phyloP scores from a whole-genome alignment of 2,329 filamentous ascomycete species.

The Claviceps humidiphila region DNA sequence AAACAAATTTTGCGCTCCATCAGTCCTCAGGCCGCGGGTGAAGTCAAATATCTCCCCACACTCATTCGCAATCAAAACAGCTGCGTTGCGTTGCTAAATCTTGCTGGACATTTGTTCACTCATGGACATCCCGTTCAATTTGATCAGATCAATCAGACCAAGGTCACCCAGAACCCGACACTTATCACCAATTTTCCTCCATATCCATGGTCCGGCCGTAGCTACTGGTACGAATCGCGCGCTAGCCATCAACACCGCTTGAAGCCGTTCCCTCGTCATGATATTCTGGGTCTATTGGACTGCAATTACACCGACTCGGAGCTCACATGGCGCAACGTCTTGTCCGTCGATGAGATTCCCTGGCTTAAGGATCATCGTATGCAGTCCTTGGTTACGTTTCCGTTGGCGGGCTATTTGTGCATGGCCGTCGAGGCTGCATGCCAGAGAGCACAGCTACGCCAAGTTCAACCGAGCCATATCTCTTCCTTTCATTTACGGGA shows the following conservation, averaged over 20 bases:
- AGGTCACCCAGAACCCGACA: conserved; percentile 3
- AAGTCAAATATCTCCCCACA: conserved; percentile 29
- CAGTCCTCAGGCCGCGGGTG: conserved; percentile 23
- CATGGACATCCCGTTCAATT: conserved; percentile 32
- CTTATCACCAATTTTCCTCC: conserved; percentile 30
- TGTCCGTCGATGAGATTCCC: conserved; percentile 35
- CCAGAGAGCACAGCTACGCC: conserved; percentile 19
- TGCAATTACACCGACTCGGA: conserved; percentile 30
- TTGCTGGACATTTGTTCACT: conserved; percentile 30
- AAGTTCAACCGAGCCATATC: conserved; percentile 11
- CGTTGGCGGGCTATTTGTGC: conserved; percentile 37
- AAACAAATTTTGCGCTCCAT: conserved; percentile 36
- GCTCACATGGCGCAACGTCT: conserved; percentile 35
- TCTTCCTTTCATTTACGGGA: conserved; percentile 12
- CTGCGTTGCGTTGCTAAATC: conserved; percentile 29
- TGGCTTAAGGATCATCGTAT: conserved; percentile 47
- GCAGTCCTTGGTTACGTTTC: conserved; percentile 42
- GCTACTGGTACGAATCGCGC: conserved; percentile 35
- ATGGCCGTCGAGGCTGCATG: conserved; percentile 36
- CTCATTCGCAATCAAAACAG: conserved; percentile 40
- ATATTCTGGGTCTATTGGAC: conserved; percentile 32
- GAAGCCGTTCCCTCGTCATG: conserved; percentile 26
- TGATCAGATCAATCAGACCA: conserved; percentile 29
- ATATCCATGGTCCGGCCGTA: conserved; percentile 34
- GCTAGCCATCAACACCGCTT: conserved; percentile 27